These are phyloP conservation scores for Scutellaria barbata DNA, from an alignment of 257 asterid genomes.

Conservation along the genomic window DNA sequence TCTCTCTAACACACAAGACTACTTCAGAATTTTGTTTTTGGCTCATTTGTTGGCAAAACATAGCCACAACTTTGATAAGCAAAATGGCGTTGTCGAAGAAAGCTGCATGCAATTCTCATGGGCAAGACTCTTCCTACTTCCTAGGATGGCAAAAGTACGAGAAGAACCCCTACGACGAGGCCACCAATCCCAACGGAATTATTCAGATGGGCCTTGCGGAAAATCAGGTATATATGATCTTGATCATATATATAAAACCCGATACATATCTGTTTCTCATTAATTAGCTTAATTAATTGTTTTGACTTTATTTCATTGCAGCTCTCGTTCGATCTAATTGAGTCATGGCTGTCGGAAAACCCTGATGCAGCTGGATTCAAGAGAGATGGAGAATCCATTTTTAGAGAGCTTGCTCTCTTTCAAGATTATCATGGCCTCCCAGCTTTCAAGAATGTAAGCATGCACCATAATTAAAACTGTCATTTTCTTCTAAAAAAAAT, in stretches of 20 bases:
- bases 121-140: conserved; percentile 73
- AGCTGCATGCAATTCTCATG: conserved; percentile 62
- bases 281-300: background rate
- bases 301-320: conserved; percentile 20
- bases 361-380: conserved; percentile 61
- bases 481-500: background rate
- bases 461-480: background rate
- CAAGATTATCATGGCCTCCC: conserved; percentile 79
- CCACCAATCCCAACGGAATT: conserved; percentile 57
- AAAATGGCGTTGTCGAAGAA: conserved; percentile 53
- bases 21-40: too few relatives aligned
- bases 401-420: conserved; percentile 72
- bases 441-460: conserved; percentile 52
- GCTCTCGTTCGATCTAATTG: conserved; percentile 64
- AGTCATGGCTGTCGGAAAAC: conserved; percentile 58
- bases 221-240: conserved; percentile 44
- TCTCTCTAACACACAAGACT: background rate
- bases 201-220: conserved; percentile 78
- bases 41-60: too few relatives aligned
- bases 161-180: conserved; percentile 58
- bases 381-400: conserved; percentile 55
- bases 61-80: too few relatives aligned
- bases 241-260: background rate
- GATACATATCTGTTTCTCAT: background rate
- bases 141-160: conserved; percentile 75